phyloP scores from a whole-genome alignment of 805 yeast genomes.

The Citeromyces matritensis region DNA sequence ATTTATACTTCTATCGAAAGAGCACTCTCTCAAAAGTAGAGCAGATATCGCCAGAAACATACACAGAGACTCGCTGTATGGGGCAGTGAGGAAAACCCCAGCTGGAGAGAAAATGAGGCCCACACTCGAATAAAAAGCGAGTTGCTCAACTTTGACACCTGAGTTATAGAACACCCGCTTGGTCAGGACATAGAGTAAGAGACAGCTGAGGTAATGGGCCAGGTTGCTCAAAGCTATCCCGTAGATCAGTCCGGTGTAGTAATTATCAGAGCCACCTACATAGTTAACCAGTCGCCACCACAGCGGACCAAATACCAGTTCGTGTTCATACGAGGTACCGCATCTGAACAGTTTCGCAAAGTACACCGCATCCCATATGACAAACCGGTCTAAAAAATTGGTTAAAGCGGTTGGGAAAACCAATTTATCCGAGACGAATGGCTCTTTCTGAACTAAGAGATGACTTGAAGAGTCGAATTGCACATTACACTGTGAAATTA shows the following conservation, averaged over 20 bases:
- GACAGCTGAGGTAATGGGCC: conserved; percentile 31
- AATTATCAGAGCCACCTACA: conserved; percentile 10
- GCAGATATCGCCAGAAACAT: conserved; percentile 46
- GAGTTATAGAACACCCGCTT: conserved; percentile 4
- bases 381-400: conserved; percentile 30
- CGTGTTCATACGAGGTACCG: conserved; percentile 62
- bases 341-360: conserved; percentile 41
- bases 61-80: conserved; percentile 67
- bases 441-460: too few relatives aligned
- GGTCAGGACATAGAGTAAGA: conserved; percentile 38
- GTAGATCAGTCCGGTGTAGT: conserved; percentile 27
- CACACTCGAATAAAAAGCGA: conserved; percentile 12
- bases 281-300: conserved; percentile 48
- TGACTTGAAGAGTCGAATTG: too few relatives aligned
- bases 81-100: conserved; percentile 60
- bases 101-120: conserved; percentile 50
- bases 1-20: conserved; percentile 4
- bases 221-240: conserved; percentile 36
- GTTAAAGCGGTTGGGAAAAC: too few relatives aligned
- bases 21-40: conserved; percentile 29
- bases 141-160: conserved; percentile 1
- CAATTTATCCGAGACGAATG: too few relatives aligned
- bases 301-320: conserved; percentile 71
- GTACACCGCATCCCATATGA: conserved; percentile 82
- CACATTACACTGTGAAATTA: too few relatives aligned